Evolutionary conservation across 2,329 filamentous ascomycete genomes (phyloP).

Genomic region (Blumeriella jaapii): DNA sequence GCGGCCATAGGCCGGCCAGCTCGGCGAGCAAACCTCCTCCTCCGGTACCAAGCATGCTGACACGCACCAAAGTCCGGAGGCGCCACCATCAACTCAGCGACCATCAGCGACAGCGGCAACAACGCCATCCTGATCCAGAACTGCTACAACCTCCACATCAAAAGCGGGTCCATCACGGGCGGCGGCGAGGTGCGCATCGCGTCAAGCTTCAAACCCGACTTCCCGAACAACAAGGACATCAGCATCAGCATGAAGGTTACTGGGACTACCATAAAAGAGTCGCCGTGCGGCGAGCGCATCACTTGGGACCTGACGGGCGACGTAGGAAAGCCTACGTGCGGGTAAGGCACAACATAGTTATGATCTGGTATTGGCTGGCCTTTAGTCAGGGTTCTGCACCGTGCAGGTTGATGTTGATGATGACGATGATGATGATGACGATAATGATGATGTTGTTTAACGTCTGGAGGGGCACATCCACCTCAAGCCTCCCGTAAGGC

Average conservation of each 20-base stretch:
- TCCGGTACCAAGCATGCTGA: no score
- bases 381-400: no score
- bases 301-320: constrained; percentile 3
- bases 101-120: constrained; percentile 2
- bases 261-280: not conserved
- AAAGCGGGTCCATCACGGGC: constrained; percentile 2
- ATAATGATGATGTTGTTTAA: no score
- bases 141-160: constrained; percentile 4
- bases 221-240: constrained; percentile 1
- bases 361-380: no score
- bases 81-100: not conserved
- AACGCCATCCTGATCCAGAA: constrained; percentile 5
- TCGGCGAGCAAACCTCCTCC: no score
- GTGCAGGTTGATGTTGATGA: no score
- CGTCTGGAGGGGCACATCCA: no score
- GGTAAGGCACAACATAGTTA: no score
- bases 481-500: no score
- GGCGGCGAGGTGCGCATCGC: not conserved
- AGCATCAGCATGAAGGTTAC: constrained; percentile 2
- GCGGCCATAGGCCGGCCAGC: no score
- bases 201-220: not conserved
- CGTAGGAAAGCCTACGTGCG: no score
- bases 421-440: no score
- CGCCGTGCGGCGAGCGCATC: constrained; percentile 3
- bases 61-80: constrained; percentile 4